These are phyloP conservation scores for Penstemon davidsonii DNA, from an alignment of 257 asterid genomes.

Conservation along the genomic window DNA sequence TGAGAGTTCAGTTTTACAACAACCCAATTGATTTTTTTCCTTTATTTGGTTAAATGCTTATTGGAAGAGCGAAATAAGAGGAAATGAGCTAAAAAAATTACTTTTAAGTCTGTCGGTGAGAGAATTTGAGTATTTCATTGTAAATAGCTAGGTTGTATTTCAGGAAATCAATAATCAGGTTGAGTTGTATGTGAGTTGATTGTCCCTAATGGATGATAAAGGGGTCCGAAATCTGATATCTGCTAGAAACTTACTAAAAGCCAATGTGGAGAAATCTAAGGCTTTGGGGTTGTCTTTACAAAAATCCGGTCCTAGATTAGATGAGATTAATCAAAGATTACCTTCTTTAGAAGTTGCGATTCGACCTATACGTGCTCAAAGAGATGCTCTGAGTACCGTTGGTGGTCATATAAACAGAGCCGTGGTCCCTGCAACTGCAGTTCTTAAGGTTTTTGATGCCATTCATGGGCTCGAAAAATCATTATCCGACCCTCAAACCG, in stretches of 20 bases:
- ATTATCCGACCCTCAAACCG: constrained; percentile 64
- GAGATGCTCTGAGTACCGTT: constrained; percentile 61
- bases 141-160: constrained; percentile 10
- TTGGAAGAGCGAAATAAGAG: background rate
- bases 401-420: constrained; percentile 87
- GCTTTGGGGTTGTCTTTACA: constrained; percentile 53
- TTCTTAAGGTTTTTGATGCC: constrained; percentile 92
- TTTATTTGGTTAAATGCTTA: background rate
- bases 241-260: constrained; percentile 63
- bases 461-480: constrained; percentile 86
- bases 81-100: background rate
- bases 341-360: constrained; percentile 71
- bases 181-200: constrained; percentile 27
- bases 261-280: constrained; percentile 67
- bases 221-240: constrained; percentile 55
- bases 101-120: background rate
- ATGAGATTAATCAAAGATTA: constrained; percentile 65
- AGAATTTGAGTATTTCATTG: constrained; percentile 5
- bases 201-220: constrained; percentile 44
- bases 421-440: constrained; percentile 89
- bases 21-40: constrained; percentile 31
- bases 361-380: constrained; percentile 69
- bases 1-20: constrained; percentile 39
- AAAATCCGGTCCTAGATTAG: constrained; percentile 62
- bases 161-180: background rate